A percentile compares a stretch with the other conserved stretches of the same genome.
These are phyloP conservation scores for Maudiozyma serrabonitensis DNA, from an alignment of 805 yeast species.

Conservation along the genomic window DNA sequence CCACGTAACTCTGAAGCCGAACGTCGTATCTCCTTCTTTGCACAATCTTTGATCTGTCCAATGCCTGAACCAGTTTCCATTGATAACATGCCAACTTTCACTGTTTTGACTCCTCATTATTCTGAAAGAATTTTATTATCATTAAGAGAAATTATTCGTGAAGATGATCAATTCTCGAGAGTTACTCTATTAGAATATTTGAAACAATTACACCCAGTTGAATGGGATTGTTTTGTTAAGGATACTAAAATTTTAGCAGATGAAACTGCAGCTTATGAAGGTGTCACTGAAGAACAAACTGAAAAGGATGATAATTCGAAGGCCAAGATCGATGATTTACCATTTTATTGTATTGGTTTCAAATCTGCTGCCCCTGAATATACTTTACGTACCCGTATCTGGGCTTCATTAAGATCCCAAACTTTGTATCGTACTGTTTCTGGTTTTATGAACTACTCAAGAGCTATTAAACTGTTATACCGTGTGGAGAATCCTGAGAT, in stretches of 20 bases:
- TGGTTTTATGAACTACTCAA: constrained; percentile 96
- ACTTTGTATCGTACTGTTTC: constrained; percentile 93
- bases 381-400: constrained; percentile 89
- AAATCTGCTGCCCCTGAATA: constrained; percentile 96
- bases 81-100: constrained; percentile 98
- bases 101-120: constrained; percentile 93
- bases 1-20: constrained; percentile 96
- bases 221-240: constrained; percentile 95
- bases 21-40: constrained; percentile 98
- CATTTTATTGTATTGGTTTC: constrained; percentile 93
- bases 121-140: constrained; percentile 87
- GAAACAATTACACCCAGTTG: constrained; percentile 90
- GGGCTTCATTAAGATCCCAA: constrained; percentile 97
- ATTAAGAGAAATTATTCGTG: constrained; percentile 88
- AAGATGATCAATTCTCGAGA: constrained; percentile 92
- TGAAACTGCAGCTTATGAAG: constrained; percentile 71
- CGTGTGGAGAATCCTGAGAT: constrained; percentile 92
- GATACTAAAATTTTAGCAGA: constrained; percentile 93
- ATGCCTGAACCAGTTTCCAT: constrained; percentile 97
- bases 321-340: constrained; percentile 79
- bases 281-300: constrained; percentile 29
- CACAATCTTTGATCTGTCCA: constrained; percentile 96
- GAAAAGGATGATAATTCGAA: constrained; percentile 61
- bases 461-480: constrained; percentile 87
- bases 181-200: constrained; percentile 88